phyloP scores from a whole-genome alignment of 257 asterid genomes.

The Solanum lignicaule region DNA sequence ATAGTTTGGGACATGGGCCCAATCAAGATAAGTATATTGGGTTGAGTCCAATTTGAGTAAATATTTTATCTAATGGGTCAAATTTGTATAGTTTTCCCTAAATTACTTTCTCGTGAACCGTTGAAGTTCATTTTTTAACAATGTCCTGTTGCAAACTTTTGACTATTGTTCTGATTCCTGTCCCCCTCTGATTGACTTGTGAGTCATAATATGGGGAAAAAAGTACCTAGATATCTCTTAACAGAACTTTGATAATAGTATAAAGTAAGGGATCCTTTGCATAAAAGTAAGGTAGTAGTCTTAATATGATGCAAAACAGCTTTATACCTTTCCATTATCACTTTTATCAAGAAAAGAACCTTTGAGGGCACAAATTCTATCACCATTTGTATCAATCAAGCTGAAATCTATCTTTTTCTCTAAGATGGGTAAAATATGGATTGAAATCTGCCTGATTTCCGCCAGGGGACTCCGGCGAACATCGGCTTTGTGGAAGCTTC shows the following conservation, averaged over 20 bases:
- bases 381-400: conserved; percentile 1
- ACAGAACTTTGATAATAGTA: background rate
- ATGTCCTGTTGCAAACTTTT: conserved; percentile 21
- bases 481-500: conserved; percentile 59
- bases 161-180: conserved; percentile 28
- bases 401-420: background rate
- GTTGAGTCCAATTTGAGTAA: background rate
- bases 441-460: conserved; percentile 70
- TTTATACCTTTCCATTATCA: conserved; percentile 16
- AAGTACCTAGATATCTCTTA: background rate
- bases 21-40: no score
- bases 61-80: no score
- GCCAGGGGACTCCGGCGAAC: conserved; percentile 57
- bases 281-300: background rate
- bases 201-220: conserved; percentile 3
- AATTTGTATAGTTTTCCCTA: background rate
- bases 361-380: background rate
- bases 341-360: conserved; percentile 36
- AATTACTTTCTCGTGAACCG: conserved; percentile 5
- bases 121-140: background rate
- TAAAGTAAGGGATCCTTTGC: conserved; percentile 2
- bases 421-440: conserved; percentile 51
- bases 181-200: conserved; percentile 21
- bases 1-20: no score
- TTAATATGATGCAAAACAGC: conserved; percentile 18